Percentiles rank a stretch among this genome's conserved stretches.
Conservation (phyloP, 2,329 filamentous ascomycete genomes). For the Podosphaera xanthii region DNA sequence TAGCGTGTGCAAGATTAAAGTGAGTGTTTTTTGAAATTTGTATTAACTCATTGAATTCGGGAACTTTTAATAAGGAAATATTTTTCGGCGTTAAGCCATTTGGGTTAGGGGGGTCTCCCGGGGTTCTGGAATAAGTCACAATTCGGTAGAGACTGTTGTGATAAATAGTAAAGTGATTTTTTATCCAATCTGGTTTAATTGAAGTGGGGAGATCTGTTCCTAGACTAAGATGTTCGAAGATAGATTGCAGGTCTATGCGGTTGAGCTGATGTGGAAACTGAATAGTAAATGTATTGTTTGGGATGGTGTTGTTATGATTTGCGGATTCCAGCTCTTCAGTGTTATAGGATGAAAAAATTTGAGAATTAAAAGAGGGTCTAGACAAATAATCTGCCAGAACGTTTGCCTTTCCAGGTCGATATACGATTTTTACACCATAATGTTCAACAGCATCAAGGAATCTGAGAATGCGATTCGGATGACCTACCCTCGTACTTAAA, state of each 20-base stretch:
- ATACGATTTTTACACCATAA: too few relatives aligned
- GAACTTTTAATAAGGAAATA: background rate
- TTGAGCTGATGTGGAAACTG: background rate
- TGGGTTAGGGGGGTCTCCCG: background rate
- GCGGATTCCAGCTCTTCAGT: too few relatives aligned
- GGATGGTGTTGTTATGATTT: background rate
- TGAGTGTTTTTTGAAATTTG: background rate
- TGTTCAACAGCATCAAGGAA: too few relatives aligned
- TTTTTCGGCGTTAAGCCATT: background rate
- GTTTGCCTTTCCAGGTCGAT: too few relatives aligned
- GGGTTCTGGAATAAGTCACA: background rate
- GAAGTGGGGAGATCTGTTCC: background rate
- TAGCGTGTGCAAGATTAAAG: background rate
- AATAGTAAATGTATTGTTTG: background rate
- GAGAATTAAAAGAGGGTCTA: too few relatives aligned
- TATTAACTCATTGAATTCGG: background rate
- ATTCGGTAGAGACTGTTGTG: background rate
- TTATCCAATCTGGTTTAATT: background rate
- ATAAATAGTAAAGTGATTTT: background rate
- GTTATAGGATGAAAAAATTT: too few relatives aligned
- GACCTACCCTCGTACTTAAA: background rate
- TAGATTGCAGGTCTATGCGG: background rate
- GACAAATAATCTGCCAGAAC: too few relatives aligned
- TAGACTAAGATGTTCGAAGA: background rate
- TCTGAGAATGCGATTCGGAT: too few relatives aligned